Percentiles rank a stretch among this genome's conserved stretches.
phyloP scores from a whole-genome alignment of 2,329 filamentous ascomycete genomes.

The Hypoxylon sp. region DNA sequence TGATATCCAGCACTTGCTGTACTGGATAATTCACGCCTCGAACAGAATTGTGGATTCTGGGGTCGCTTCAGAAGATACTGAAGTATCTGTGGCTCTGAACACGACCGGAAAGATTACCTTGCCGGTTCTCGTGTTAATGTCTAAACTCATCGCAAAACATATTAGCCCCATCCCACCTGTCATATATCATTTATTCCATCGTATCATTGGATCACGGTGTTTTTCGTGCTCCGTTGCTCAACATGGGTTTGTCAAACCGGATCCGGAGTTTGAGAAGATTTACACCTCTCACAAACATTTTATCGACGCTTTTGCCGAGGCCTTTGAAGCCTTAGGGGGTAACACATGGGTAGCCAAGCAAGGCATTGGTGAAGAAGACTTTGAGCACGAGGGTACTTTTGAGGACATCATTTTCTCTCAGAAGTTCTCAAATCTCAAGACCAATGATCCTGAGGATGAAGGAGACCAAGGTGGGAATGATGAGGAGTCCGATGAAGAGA shows the following conservation, averaged over 20 bases:
- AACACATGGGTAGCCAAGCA: slow-evolving; percentile 42
- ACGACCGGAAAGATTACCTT: slow-evolving; percentile 58
- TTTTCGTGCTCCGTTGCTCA: slow-evolving; percentile 53
- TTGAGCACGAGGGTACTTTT: slow-evolving; percentile 42
- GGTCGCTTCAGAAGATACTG: slow-evolving; percentile 29
- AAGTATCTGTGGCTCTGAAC: slow-evolving; percentile 53
- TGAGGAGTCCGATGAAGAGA: slow-evolving; percentile 28
- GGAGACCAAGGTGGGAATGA: slow-evolving; percentile 41
- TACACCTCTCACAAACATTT: slow-evolving; percentile 61
- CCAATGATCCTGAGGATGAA: slow-evolving; percentile 40
- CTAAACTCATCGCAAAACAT: slow-evolving; percentile 59
- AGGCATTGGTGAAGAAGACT: not conserved
- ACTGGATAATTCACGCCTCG: slow-evolving; percentile 59
- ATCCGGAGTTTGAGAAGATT: slow-evolving; percentile 57
- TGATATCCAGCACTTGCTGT: slow-evolving; percentile 56
- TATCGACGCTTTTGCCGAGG: slow-evolving; percentile 58
- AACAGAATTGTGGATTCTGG: slow-evolving; percentile 55
- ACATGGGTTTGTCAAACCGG: slow-evolving; percentile 52
- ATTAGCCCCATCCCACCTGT: slow-evolving; percentile 52
- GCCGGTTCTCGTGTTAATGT: slow-evolving; percentile 56
- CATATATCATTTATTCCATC: slow-evolving; percentile 57
- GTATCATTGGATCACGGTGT: slow-evolving; percentile 57
- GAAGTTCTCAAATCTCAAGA: slow-evolving; percentile 48
- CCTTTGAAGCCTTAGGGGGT: slow-evolving; percentile 57
- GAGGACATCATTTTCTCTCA: slow-evolving; percentile 53